Conservation (phyloP, 257 asterid genomes). For the Salvia splendens region DNA sequence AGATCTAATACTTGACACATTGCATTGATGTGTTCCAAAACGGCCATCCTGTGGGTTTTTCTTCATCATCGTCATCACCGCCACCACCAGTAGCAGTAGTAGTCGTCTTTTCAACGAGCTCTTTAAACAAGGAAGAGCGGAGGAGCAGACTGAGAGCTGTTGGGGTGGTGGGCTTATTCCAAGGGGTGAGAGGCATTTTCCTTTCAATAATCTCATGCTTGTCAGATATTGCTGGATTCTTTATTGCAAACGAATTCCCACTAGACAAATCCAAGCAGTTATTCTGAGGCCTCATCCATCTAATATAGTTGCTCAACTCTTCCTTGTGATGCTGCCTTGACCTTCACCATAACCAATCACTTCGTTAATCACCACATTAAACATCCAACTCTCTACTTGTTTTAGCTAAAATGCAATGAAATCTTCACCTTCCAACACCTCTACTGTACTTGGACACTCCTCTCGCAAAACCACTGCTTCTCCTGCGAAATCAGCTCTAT, state of each 20-base stretch:
- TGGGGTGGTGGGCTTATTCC: slow-evolving; percentile 50
- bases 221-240: slow-evolving; percentile 40
- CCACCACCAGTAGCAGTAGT: slow-evolving; percentile 8
- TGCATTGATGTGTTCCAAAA: neutral
- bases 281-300: slow-evolving; percentile 53
- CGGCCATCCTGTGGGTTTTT: neutral
- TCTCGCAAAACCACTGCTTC: slow-evolving; percentile 85
- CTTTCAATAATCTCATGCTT: slow-evolving; percentile 63
- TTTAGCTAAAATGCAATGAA: neutral
- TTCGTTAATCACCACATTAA: slow-evolving; percentile 16
- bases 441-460: slow-evolving; percentile 70
- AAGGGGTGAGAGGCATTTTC: slow-evolving; percentile 58
- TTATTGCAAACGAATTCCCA: slow-evolving; percentile 35
- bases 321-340: slow-evolving; percentile 53
- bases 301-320: slow-evolving; percentile 59
- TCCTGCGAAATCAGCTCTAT: slow-evolving; percentile 35
- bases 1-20: no score
- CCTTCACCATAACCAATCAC: neutral
- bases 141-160: slow-evolving; percentile 70
- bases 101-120: slow-evolving; percentile 59
- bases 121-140: slow-evolving; percentile 65
- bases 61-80: slow-evolving; percentile 15
- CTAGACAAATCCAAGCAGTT: slow-evolving; percentile 33
- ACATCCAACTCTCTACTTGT: neutral
- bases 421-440: slow-evolving; percentile 68